Percentiles rank a stretch among this genome's conserved stretches.
phyloP scores from a whole-genome alignment of 306 rosid species.

The Purshia tridentata region DNA sequence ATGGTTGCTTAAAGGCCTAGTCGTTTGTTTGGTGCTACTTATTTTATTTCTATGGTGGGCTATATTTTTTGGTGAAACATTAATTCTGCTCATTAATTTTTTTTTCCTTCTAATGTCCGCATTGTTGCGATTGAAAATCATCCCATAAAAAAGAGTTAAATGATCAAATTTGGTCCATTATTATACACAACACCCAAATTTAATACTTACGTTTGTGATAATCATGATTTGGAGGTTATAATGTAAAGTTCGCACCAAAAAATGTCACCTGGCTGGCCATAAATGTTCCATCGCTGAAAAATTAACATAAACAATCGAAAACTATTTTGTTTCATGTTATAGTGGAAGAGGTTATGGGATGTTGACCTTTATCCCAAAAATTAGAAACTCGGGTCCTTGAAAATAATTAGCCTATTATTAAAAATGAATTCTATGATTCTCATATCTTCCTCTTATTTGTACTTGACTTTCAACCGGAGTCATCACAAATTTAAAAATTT shows the following conservation, averaged over 20 bases:
- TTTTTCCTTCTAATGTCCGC: too few species aligned
- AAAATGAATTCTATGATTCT: too few species aligned
- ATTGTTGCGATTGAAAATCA: slow-evolving; percentile 19
- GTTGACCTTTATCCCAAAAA: slow-evolving; percentile 11
- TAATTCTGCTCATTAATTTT: background rate
- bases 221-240: slow-evolving; percentile 13
- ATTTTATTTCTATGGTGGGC: background rate
- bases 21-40: slow-evolving; percentile 7
- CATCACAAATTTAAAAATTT: too few species aligned
- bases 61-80: background rate
- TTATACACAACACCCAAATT: slow-evolving; percentile 2
- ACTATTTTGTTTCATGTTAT: background rate
- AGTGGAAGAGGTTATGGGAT: slow-evolving; percentile 24
- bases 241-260: slow-evolving; percentile 20
- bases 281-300: slow-evolving; percentile 6
- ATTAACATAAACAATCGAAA: background rate
- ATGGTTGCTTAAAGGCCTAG: slow-evolving; percentile 12
- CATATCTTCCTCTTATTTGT: too few species aligned
- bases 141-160: background rate
- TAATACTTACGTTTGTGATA: slow-evolving; percentile 1
- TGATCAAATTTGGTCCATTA: slow-evolving; percentile 27
- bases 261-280: slow-evolving; percentile 20
- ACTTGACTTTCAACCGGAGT: too few species aligned
- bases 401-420: too few species aligned
- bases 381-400: background rate